Evolutionary conservation across 164 flowering plant genomes (phyloP), one percentile per base, ranked within the genome.

Genomic region (Liquidambar formosana): DNA sequence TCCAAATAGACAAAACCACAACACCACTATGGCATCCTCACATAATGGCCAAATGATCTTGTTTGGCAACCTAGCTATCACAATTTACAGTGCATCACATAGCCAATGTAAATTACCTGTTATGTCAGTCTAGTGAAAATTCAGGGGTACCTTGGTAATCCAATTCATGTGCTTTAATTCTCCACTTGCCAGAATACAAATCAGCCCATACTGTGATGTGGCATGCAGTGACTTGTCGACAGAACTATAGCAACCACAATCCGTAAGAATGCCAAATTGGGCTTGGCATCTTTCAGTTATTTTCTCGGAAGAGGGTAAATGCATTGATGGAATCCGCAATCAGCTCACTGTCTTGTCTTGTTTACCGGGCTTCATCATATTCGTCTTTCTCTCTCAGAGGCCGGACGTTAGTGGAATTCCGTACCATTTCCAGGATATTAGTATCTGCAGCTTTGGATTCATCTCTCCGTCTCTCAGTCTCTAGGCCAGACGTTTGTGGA

Each of bases 1-100:
- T 52, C 44, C 23, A 8, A 61, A 77, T 46, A 19, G 77, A 77
- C 72, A 67, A 67, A 44, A 26, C n/a, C n/a, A n/a, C n/a, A 22
- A 8, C 43, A 21, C 19, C 19, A 4, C 6, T 33, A 33, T 33
- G 41, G 41, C 41, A 33, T 33, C 41, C 41, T 6, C 41, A 33
- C 41, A 33, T 33, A 33, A 6, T 33, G 41, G 4, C 41, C 41
- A 33, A 33, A 33, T 33, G 41, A 33, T 33, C 41, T 2, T 33
- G 4, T 6, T 33, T 33, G 41, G 6, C 41, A 33, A 33, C 41
- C 41, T 2, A 33, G 2, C 41, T 33, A 2, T 33, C 41, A 33
- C 41, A 33, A 33, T 33, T 33, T 6, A 33, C 2, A 2, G 41
- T 33, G 2, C 41, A 33, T 2, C 6, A 33, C 2, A 33, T 33